Evolutionary conservation across 768 basidiomycete species (phyloP), one percentile per base, ranked within the genome.

Genomic region (Cystofilobasidium capitatum): DNA sequence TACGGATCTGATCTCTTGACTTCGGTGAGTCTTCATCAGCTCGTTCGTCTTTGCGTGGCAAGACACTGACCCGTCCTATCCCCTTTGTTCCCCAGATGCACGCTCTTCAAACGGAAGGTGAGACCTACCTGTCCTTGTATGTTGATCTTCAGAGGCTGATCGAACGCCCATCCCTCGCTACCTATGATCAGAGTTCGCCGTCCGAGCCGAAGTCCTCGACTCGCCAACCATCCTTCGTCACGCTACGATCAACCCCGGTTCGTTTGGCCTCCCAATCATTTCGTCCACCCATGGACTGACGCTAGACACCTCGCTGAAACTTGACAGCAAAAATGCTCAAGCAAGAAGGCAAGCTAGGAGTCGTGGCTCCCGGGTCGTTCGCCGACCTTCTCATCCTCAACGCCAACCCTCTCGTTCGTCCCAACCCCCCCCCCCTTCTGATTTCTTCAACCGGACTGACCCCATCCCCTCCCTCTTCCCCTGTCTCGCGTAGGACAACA

Each of bases 31-130:
- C 13, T 13, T 9, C 49, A 51, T 51, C 9, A 14, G 17, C n/a
- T 24, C 9, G 26, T 14, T 9, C n/a, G 49, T 20, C 17, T 24
- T 20, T 51, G n/a, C 17, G 26, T 20, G 9, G 10, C 13, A 9
- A 13, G 26, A 51, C 49, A 13, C 17, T 13, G 17, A 24, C 49
- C n/a, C n/a, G n/a, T n/a, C 49, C 9, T 12, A 9, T 51, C n/a
- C n/a, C n/a, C 49, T 51, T 24, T 24, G 17, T 13, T 51, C n/a
- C 26, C 49, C 12, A 51, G 49, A 85, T 78, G 85, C 87, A 60
- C 81, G 86, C 77, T 80, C 83, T 72, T 80, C 88, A 64, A 80
- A 87, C 77, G 0, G 73, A 68, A 24, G 44, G 44, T 45, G 6
- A 4, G 44, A 20, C 24, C 44, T 16, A 16, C 24, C 44, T 66